A percentile compares a stretch with the other conserved stretches of the same genome.
phyloP scores from a whole-genome alignment of 495 filamentous ascomycete genomes.

The Aspergillus panamensis region DNA sequence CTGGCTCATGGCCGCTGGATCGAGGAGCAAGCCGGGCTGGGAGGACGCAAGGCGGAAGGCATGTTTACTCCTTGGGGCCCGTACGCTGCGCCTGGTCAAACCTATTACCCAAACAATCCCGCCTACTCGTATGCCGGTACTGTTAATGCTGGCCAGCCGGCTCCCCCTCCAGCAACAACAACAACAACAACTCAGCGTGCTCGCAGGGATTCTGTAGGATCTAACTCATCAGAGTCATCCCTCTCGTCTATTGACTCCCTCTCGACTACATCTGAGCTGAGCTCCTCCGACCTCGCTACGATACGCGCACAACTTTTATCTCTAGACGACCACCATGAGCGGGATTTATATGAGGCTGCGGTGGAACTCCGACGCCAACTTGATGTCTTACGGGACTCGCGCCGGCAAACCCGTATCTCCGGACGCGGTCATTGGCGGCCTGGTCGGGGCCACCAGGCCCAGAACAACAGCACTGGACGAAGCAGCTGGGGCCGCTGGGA shows the following conservation, averaged over 20 bases:
- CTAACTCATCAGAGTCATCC: constrained; percentile 37
- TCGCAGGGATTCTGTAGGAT: constrained; percentile 36
- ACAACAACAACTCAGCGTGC: constrained; percentile 20
- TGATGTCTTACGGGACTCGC: constrained; percentile 35
- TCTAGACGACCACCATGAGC: constrained; percentile 40
- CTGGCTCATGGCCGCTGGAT: constrained; percentile 42
- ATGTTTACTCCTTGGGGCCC: constrained; percentile 18
- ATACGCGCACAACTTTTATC: constrained; percentile 40
- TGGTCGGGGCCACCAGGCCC: constrained; percentile 21
- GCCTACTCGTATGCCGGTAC: constrained; percentile 1
- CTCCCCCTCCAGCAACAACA: neutral
- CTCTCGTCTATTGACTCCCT: constrained; percentile 43
- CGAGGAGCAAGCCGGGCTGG: constrained; percentile 38
- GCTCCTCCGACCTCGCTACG: constrained; percentile 39
- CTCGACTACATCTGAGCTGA: constrained; percentile 42
- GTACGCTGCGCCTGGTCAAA: constrained; percentile 9
- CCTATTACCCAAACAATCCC: constrained; percentile 16
- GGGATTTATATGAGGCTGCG: constrained; percentile 38
- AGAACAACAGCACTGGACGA: constrained; percentile 11
- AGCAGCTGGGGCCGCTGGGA: constrained; percentile 42
- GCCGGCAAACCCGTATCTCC: constrained; percentile 31
- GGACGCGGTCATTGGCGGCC: constrained; percentile 27
- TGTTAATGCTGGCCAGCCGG: neutral
- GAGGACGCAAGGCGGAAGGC: constrained; percentile 28
- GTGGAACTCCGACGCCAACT: constrained; percentile 41